phyloP scores from a whole-genome alignment of 2,329 filamentous ascomycete genomes.

The Colletotrichum australisinense region DNA sequence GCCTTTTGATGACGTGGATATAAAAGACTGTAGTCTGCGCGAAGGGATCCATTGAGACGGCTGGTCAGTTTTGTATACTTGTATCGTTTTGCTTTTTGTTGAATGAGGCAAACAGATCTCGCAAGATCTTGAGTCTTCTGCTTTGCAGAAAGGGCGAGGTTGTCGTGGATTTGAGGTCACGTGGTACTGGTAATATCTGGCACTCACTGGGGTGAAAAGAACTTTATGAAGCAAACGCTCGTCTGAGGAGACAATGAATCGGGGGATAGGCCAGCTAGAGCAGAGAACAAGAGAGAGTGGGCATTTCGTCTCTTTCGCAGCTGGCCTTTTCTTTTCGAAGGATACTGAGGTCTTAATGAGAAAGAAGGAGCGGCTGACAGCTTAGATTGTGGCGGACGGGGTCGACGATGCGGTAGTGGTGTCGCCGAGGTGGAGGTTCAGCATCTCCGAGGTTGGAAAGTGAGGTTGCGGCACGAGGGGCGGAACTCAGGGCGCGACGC shows the following conservation, averaged over 20 bases:
- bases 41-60: background rate
- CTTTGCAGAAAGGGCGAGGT: background rate
- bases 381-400: background rate
- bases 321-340: background rate
- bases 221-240: background rate
- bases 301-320: conserved; percentile 4
- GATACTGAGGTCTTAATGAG: background rate
- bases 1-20: background rate
- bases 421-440: conserved; percentile 3
- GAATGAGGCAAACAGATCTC: background rate
- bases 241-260: background rate
- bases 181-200: background rate
- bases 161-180: background rate
- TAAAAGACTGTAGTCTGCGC: background rate
- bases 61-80: background rate
- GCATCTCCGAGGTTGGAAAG: conserved; percentile 19
- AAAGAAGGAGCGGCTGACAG: background rate
- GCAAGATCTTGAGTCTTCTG: background rate
- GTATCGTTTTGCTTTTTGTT: background rate
- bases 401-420: background rate
- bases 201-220: background rate
- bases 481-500: conserved; percentile 22
- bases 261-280: conserved; percentile 7
- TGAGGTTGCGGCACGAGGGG: conserved; percentile 20
- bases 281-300: background rate